Evolutionary conservation across 805 yeast species (phyloP).

Genomic region (Candida arabinofermentans): DNA sequence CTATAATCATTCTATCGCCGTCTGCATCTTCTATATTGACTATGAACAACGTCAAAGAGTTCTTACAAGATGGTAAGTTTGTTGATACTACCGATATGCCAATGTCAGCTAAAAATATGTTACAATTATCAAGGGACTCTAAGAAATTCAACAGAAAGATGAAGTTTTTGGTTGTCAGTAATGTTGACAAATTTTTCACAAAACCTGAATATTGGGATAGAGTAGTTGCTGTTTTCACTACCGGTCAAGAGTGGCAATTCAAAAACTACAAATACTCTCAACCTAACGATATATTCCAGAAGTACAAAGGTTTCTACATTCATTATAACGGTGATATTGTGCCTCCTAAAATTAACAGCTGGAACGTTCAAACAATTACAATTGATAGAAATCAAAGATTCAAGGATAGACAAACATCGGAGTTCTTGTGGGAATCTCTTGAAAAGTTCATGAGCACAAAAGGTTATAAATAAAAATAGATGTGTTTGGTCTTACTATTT

Average conservation of each 20-base stretch:
- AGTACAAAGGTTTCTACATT: constrained; percentile 77
- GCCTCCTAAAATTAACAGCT: constrained; percentile 70
- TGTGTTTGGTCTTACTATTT: no score
- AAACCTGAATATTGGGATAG: constrained; percentile 98
- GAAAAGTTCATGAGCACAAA: constrained; percentile 68
- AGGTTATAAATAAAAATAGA: constrained; percentile 55
- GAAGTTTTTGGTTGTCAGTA: constrained; percentile 78
- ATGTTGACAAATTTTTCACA: constrained; percentile 78
- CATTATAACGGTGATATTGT: constrained; percentile 74
- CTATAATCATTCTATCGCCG: constrained; percentile 74
- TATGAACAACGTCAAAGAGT: constrained; percentile 60
- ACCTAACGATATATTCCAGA: constrained; percentile 78
- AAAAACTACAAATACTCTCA: constrained; percentile 77
- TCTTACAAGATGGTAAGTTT: constrained; percentile 69
- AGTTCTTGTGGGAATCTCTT: constrained; percentile 77
- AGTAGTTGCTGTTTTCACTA: constrained; percentile 91
- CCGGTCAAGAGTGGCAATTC: constrained; percentile 98
- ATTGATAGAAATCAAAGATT: constrained; percentile 82
- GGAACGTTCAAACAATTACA: constrained; percentile 82
- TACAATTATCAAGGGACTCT: constrained; percentile 52
- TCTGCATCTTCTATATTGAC: constrained; percentile 71
- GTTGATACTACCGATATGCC: constrained; percentile 47
- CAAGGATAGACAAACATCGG: constrained; percentile 83
- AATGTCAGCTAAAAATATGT: constrained; percentile 35
- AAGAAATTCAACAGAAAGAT: constrained; percentile 51